A percentile compares a stretch with the other conserved stretches of the same genome.
phyloP scores from a whole-genome alignment of 73 alveolate species.

The Paraurostyla sp. region DNA sequence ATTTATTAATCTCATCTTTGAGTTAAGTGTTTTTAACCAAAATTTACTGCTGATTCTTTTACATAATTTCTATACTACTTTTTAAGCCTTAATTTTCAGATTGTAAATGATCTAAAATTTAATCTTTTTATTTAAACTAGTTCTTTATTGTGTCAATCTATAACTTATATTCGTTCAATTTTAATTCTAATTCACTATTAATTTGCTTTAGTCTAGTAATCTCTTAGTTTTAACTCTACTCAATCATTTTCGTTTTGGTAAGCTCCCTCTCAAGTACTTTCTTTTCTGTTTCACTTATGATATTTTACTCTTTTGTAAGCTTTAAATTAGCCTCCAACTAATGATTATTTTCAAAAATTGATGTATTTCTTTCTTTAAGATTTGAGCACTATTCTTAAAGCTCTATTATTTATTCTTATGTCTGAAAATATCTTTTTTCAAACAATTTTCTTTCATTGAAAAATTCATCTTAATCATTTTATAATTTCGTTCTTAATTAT shows the following conservation, averaged over 20 bases:
- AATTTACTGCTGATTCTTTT: not conserved
- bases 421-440: too few species aligned
- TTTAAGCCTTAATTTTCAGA: constrained; percentile 5
- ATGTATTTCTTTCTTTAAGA: constrained; percentile 34
- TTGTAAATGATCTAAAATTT: not conserved
- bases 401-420: too few species aligned
- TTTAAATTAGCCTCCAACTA: not conserved
- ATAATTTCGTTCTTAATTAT: too few species aligned
- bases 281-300: constrained; percentile 29
- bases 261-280: not conserved
- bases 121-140: constrained; percentile 18
- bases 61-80: constrained; percentile 1
- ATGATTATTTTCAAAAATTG: constrained; percentile 7
- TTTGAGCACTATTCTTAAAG: too few species aligned
- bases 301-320: not conserved
- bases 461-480: too few species aligned
- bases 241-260: not conserved
- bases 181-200: not conserved
- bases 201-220: not conserved
- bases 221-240: not conserved
- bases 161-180: not conserved
- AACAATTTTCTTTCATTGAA: too few species aligned
- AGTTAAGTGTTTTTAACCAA: not conserved
- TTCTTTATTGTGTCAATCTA: not conserved
- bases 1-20: not conserved